phyloP scores from a whole-genome alignment of 2,329 filamentous ascomycete species.

The Thelonectria discophora region DNA sequence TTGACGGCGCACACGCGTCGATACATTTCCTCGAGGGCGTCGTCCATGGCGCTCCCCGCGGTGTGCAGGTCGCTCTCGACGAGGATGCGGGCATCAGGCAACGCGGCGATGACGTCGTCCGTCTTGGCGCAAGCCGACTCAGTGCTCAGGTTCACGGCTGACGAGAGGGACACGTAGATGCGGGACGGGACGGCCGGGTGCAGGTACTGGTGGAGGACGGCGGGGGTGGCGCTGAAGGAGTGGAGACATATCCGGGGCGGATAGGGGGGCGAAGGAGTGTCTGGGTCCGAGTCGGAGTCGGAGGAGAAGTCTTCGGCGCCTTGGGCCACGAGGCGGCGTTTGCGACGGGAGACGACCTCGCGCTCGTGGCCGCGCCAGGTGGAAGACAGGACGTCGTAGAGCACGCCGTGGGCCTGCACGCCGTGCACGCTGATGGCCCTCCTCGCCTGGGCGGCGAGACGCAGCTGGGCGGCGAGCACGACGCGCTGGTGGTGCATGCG shows the following conservation, averaged over 20 bases:
- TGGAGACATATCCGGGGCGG: constrained; percentile 93
- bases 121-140: constrained; percentile 57
- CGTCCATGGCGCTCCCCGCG: constrained; percentile 85
- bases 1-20: constrained; percentile 81
- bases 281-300: constrained; percentile 45
- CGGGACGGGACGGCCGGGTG: constrained; percentile 75
- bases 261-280: constrained; percentile 62
- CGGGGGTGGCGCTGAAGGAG: constrained; percentile 83
- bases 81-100: constrained; percentile 82
- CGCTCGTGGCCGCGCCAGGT: constrained; percentile 77
- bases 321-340: constrained; percentile 60
- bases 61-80: constrained; percentile 90
- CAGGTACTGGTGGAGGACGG: constrained; percentile 81
- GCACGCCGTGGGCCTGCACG: constrained; percentile 77
- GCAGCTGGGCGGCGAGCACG: constrained; percentile 74
- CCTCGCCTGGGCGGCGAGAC: constrained; percentile 72
- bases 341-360: constrained; percentile 65
- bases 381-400: constrained; percentile 71
- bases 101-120: constrained; percentile 71
- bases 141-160: constrained; percentile 78
- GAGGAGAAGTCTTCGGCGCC: constrained; percentile 58
- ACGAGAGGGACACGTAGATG: constrained; percentile 90
- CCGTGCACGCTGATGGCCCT: constrained; percentile 76
- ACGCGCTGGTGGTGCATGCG: constrained; percentile 73
- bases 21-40: constrained; percentile 76